Percentiles rank a stretch among this genome's conserved stretches.
phyloP scores from a whole-genome alignment of 1,284 basidiomycete species.

The Moesziomyces parantarcticus region DNA sequence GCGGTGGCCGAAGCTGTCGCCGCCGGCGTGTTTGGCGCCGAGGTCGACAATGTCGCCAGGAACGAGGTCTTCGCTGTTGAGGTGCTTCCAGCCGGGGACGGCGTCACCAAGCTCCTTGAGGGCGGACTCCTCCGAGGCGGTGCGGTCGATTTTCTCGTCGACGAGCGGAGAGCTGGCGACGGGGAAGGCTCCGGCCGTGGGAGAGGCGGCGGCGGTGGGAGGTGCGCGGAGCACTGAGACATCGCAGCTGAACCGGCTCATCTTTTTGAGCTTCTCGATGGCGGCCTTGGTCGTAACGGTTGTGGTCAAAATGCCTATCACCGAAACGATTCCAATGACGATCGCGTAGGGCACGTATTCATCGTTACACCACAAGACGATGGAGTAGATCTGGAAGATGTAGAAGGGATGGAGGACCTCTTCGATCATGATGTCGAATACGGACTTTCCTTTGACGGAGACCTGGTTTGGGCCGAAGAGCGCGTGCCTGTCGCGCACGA shows the following conservation, averaged over 20 bases:
- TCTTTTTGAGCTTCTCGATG: constrained; percentile 42
- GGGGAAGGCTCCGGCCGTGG: too few relatives aligned
- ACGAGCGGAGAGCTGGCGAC: background rate
- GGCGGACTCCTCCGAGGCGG: constrained; percentile 2
- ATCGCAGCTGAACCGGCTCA: constrained; percentile 44
- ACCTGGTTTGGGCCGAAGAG: constrained; percentile 51
- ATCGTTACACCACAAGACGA: constrained; percentile 50
- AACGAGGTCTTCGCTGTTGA: constrained; percentile 41
- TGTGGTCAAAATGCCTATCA: constrained; percentile 49
- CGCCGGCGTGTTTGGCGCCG: constrained; percentile 1
- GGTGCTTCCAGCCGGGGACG: background rate
- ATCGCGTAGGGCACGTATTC: constrained; percentile 48
- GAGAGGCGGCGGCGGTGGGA: too few relatives aligned
- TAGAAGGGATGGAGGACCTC: constrained; percentile 57
- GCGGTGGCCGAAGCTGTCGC: constrained; percentile 6
- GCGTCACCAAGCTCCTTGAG: constrained; percentile 2
- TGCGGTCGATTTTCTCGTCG: constrained; percentile 7
- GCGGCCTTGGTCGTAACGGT: constrained; percentile 44
- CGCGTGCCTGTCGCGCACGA: constrained; percentile 14
- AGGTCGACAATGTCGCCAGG: constrained; percentile 52
- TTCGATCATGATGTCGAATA: constrained; percentile 32
- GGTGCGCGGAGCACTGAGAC: constrained; percentile 21
- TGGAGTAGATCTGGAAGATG: constrained; percentile 49
- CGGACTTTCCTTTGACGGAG: constrained; percentile 36
- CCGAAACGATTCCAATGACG: constrained; percentile 36